Percentiles rank a stretch among this genome's conserved stretches.
Conservation (phyloP, 208 protist genomes). For the Trichomonas vaginalis region DNA sequence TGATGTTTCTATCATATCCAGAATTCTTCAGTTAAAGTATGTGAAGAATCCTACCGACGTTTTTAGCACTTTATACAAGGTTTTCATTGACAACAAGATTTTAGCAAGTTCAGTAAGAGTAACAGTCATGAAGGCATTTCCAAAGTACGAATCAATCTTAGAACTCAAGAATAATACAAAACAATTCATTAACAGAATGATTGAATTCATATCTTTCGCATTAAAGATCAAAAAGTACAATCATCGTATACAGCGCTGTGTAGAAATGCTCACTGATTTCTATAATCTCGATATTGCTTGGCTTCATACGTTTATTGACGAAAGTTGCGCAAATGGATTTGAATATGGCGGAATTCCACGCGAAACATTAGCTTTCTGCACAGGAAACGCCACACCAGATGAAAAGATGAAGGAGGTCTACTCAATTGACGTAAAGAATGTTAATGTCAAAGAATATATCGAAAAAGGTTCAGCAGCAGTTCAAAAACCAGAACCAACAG, state of each 20-base stretch:
- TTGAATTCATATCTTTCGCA: background rate
- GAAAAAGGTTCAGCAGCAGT: background rate
- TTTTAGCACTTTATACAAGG: background rate
- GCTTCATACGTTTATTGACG: background rate
- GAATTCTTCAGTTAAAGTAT: background rate
- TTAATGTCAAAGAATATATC: background rate
- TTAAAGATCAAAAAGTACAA: background rate
- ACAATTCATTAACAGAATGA: background rate
- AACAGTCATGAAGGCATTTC: background rate
- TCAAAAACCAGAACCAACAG: background rate
- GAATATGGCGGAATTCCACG: background rate
- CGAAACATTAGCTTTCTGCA: background rate
- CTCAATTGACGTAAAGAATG: background rate
- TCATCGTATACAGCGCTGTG: background rate
- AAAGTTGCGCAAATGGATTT: background rate
- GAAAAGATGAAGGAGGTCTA: background rate
- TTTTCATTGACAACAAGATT: background rate
- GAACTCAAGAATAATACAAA: background rate
- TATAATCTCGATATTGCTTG: background rate
- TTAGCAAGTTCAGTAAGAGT: background rate
- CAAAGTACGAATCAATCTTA: background rate
- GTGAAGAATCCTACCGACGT: slow-evolving; percentile 6
- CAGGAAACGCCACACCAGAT: background rate
- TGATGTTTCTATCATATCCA: background rate
- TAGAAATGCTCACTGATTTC: background rate